Evolutionary conservation across 2,329 filamentous ascomycete species (phyloP), one percentile per base, ranked within the genome.

Genomic region (Ophiocordyceps camponoti-saundersi): DNA sequence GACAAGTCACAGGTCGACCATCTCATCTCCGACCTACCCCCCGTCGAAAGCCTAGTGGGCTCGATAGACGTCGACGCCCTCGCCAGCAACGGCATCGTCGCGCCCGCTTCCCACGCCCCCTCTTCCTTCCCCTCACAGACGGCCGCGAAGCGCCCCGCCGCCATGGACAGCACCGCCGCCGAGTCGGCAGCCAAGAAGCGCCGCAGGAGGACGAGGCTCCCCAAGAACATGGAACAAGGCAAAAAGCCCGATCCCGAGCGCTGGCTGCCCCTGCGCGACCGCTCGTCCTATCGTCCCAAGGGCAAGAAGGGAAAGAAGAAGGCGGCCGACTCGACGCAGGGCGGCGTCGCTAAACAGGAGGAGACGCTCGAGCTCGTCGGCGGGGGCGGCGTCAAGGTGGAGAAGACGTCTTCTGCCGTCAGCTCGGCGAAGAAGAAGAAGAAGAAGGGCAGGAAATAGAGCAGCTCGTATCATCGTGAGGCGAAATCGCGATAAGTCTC

Each of bases 231-330:
- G 57, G 85, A 87, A 49, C 75, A 85, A 46, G 77, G 73, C 55
- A 93, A 88, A 70, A 80, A 79, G 53, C 76, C 85, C 32, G 92
- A 98, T 62, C 81, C 87, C 0, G 92, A 98, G 65, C 75, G 92
- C 51, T 98, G 92, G 92, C 66, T 98, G 50, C 90, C 92, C 13
- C 70, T 96, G 57, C 80, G 84, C 46, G 92, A 98, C 61, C 76
- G 92, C 48, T 92, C 85, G 55, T 85, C 79, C 40, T 98, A 95
- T 65, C 72, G 84, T 44, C 88, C 89, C 8, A 95, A 92, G 68
- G 88, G 88, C 6, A 88, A 84, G 69, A 94, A 95, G 72, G 85
- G 86, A 47, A 90, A 87, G 72, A 82, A 88, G 73, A 83, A 82
- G 66, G 80, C 79, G 5, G 71, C 73, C 50, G 84, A 86, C 53